Conservation (phyloP, 2,329 filamentous ascomycete species). For the Trichophyton rubrum region DNA sequence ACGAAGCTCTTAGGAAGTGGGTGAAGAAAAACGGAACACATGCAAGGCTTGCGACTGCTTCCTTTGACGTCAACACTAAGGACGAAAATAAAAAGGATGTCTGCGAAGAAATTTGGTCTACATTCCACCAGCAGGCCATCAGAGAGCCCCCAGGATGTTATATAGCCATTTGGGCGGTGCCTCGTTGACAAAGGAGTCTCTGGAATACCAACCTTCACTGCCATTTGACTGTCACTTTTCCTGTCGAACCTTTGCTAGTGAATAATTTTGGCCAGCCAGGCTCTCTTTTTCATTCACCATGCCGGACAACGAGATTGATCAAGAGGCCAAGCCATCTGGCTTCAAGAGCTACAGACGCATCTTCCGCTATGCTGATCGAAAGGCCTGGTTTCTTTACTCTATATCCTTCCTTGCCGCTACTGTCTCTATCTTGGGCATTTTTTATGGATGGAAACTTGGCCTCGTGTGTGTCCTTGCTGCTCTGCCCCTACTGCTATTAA, state of each 20-base stretch:
- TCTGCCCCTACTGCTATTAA: slow-evolving; percentile 55
- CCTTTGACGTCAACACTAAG: background rate
- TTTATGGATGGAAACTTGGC: slow-evolving; percentile 64
- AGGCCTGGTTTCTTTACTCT: background rate
- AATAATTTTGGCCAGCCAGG: background rate
- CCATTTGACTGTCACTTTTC: too few relatives aligned
- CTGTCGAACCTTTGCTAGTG: too few relatives aligned
- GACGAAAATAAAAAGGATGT: too few relatives aligned
- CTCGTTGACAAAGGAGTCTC: too few relatives aligned
- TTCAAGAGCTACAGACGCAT: background rate
- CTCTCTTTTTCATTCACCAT: background rate
- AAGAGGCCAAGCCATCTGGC: background rate
- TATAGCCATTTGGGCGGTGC: too few relatives aligned
- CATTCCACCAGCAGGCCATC: too few relatives aligned
- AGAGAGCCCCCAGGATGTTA: too few relatives aligned
- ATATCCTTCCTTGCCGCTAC: slow-evolving; percentile 39
- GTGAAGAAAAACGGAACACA: background rate
- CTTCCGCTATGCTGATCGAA: background rate
- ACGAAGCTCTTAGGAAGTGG: background rate
- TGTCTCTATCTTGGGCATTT: slow-evolving; percentile 57
- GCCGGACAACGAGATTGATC: background rate
- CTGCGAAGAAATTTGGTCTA: too few relatives aligned
- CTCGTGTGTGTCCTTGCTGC: slow-evolving; percentile 53
- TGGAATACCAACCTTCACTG: too few relatives aligned
- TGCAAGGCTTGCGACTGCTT: background rate